phyloP scores from a whole-genome alignment of 2,329 filamentous ascomycete species.

The Botrytis tulipae region DNA sequence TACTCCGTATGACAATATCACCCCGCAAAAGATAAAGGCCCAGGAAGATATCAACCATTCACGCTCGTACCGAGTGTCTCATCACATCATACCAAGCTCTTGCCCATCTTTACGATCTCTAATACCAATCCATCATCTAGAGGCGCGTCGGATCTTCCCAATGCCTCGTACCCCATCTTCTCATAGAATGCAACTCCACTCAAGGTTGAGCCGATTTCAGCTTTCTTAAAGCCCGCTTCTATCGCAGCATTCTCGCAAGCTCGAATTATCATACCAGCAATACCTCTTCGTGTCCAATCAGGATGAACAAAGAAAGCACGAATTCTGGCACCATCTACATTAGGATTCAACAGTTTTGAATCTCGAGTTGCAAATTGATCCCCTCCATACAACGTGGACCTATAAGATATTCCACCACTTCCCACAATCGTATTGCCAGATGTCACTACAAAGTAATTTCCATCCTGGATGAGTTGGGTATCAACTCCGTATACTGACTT shows the following conservation, averaged over 20 bases:
- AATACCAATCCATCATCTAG: slow-evolving; percentile 25
- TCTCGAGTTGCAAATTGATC: slow-evolving; percentile 25
- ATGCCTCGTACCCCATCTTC: slow-evolving; percentile 22
- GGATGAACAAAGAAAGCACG: slow-evolving; percentile 29
- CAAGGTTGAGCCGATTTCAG: slow-evolving; percentile 26
- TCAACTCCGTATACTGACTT: slow-evolving; percentile 27
- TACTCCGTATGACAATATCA: neutral
- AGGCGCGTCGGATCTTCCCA: slow-evolving; percentile 20
- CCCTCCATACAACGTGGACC: slow-evolving; percentile 26
- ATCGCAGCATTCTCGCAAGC: slow-evolving; percentile 24
- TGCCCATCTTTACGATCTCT: slow-evolving; percentile 26
- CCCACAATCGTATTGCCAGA: slow-evolving; percentile 18
- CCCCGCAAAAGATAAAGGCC: neutral
- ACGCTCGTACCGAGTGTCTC: neutral
- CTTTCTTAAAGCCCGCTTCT: slow-evolving; percentile 23
- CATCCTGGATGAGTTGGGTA: slow-evolving; percentile 25
- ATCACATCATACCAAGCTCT: slow-evolving; percentile 18
- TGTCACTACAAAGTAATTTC: slow-evolving; percentile 25
- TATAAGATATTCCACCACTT: slow-evolving; percentile 26
- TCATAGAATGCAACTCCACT: slow-evolving; percentile 26
- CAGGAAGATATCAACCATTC: neutral
- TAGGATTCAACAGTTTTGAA: slow-evolving; percentile 21
- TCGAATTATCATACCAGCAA: slow-evolving; percentile 22
- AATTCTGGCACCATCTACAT: slow-evolving; percentile 25
- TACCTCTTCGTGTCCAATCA: slow-evolving; percentile 19